Evolutionary conservation across 371 early-diverging fungal genomes (phyloP), one percentile per base, ranked within the genome.

Genomic region (Lichtheimia ornata): DNA sequence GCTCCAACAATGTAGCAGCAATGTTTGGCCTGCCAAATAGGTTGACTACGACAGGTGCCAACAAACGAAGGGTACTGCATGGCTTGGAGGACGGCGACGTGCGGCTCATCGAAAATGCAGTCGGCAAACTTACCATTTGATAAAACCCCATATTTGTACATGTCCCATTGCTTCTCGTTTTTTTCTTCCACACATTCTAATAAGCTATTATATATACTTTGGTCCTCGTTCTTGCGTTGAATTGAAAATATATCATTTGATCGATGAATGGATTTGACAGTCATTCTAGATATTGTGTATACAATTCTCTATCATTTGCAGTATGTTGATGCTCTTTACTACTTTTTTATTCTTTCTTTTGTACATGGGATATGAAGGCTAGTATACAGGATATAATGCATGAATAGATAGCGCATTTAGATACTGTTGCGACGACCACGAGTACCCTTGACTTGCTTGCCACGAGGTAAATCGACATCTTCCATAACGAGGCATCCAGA

Each of bases 81-180:
- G 77, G 80, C 15, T 28, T 60, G 6, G 80, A 80, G 51, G 80
- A 80, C 49, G 80, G 80, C 9, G 80, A 80, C 45, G 70, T 80
- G 15, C 66, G 80, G 45, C 52, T 76, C 13, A 77, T 80, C 58
- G 75, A 74, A 55, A 77, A 71, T 58, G 80, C 80, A 4, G 74
- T 80, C 35, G 66, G 69, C 9, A 76, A 59, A 12, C 56, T 65
- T 6, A 59, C 35, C 24, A 43, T 47, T 2, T 22, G 47, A 47
- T 18, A 2, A 22, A 15, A 18, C n/a, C 22, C 22, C 18, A 47
- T 47, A 22, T 47, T 43, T 22, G 47, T 18, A 18, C n/a, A 47
- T 47, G 47, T 47, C 2, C 11, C 47, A 6, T 35, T 35, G 35
- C 35, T 35, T 28, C 1, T 28, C 28, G 5, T 35, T 35, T 35